Evolutionary conservation across 2,329 filamentous ascomycete genomes (phyloP).

Genomic region (Aspergillus viridinutans): DNA sequence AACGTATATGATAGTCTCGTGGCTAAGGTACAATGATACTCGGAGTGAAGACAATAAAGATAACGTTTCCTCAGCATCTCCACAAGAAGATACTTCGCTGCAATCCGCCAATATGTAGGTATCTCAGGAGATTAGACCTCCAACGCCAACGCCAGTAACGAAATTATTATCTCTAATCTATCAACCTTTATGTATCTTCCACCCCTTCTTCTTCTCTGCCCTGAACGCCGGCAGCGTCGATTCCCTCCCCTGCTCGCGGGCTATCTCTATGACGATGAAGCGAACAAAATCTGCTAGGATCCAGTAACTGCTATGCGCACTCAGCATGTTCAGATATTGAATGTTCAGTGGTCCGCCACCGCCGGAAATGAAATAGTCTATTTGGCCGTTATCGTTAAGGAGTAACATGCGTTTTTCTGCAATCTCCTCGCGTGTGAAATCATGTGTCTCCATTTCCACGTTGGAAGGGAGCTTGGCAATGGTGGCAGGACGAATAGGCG

Average conservation of each 20-base stretch:
- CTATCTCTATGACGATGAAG: slow-evolving; percentile 83
- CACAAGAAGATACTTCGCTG: background rate
- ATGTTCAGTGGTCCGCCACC: slow-evolving; percentile 86
- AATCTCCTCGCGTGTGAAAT: slow-evolving; percentile 88
- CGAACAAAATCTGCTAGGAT: slow-evolving; percentile 79
- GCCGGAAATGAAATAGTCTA: slow-evolving; percentile 83
- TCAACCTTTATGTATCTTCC: slow-evolving; percentile 43
- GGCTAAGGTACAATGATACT: background rate
- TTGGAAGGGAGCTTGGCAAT: slow-evolving; percentile 59
- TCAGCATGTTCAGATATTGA: slow-evolving; percentile 95
- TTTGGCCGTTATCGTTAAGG: slow-evolving; percentile 93
- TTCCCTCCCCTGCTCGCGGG: slow-evolving; percentile 64
- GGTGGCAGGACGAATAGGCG: slow-evolving; percentile 55
- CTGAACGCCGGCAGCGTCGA: slow-evolving; percentile 52
- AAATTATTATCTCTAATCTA: background rate
- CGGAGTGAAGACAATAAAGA: background rate
- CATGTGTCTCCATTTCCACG: slow-evolving; percentile 92
- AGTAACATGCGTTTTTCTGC: slow-evolving; percentile 83
- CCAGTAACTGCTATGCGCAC: slow-evolving; percentile 95
- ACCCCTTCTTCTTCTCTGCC: slow-evolving; percentile 49
- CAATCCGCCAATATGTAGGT: background rate
- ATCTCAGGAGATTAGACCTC: background rate
- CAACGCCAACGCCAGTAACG: background rate
- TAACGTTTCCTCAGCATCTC: background rate
- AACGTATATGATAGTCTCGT: too few species aligned